A percentile compares a stretch with the other conserved stretches of the same genome.
Evolutionary conservation across 1,139 yeast genomes (phyloP).

Genomic region (Groenewaldozyma auringiensis): DNA sequence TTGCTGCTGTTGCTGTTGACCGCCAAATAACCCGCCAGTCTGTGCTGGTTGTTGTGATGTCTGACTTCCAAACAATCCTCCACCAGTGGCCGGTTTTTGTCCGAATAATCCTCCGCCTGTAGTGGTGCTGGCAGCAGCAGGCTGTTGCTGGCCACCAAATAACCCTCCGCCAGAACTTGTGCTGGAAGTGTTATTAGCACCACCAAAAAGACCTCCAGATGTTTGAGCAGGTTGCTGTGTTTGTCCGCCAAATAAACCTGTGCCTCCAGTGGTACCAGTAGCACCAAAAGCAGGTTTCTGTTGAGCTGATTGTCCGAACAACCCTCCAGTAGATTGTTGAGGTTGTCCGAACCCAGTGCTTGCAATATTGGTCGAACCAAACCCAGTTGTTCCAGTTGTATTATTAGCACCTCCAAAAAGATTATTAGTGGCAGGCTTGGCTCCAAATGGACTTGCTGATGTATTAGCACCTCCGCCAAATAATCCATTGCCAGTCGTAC

Average conservation of each 20-base stretch:
- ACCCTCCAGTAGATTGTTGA: constrained; percentile 23
- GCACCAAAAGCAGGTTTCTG: neutral
- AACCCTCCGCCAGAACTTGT: constrained; percentile 25
- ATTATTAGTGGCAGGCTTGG: constrained; percentile 11
- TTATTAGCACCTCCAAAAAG: neutral
- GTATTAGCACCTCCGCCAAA: constrained; percentile 27
- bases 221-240: neutral
- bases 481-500: constrained; percentile 28
- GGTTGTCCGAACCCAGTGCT: too few relatives aligned
- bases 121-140: constrained; percentile 16
- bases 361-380: constrained; percentile 24
- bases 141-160: constrained; percentile 28
- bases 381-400: constrained; percentile 20
- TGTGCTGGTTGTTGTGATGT: neutral
- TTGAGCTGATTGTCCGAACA: constrained; percentile 20
- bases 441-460: constrained; percentile 30
- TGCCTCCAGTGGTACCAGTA: neutral
- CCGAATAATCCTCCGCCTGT: constrained; percentile 23
- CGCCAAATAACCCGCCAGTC: constrained; percentile 4
- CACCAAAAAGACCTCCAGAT: constrained; percentile 23
- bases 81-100: constrained; percentile 20
- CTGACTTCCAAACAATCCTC: neutral
- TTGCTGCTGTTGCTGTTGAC: neutral
- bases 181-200: constrained; percentile 13
- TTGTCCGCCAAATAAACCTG: neutral